Conservation (phyloP, 495 filamentous ascomycete genomes). For the Tuber magnatum region DNA sequence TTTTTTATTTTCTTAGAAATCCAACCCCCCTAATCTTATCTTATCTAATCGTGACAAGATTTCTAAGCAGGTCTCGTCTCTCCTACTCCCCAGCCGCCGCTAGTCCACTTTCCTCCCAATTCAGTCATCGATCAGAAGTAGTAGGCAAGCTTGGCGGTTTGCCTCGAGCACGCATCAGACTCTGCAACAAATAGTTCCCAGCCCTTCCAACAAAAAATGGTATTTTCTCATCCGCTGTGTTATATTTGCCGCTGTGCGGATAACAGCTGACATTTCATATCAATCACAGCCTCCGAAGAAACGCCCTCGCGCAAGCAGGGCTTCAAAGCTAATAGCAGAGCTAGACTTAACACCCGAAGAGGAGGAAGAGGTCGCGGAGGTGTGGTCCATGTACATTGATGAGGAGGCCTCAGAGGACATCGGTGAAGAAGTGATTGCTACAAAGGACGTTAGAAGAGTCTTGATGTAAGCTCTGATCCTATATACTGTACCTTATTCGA, state of each 20-base stretch:
- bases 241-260: neutral
- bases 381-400: constrained; percentile 73
- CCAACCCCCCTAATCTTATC: constrained; percentile 35
- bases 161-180: neutral
- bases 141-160: neutral
- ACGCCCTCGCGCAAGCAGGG: constrained; percentile 1
- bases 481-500: neutral
- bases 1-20: constrained; percentile 17
- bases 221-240: neutral
- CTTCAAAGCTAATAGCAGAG: constrained; percentile 79
- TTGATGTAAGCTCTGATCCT: constrained; percentile 56
- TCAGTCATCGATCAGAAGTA: neutral
- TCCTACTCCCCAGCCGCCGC: no score
- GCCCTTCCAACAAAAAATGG: neutral
- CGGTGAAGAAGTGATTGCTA: constrained; percentile 56
- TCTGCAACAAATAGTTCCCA: neutral
- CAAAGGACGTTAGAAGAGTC: constrained; percentile 71
- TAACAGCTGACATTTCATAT: neutral
- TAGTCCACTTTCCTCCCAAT: neutral
- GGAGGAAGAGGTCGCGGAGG: constrained; percentile 84
- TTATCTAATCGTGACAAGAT: constrained; percentile 29
- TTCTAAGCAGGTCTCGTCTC: constrained; percentile 19
- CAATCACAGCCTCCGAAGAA: neutral
- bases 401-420: constrained; percentile 61
- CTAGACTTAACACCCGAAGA: constrained; percentile 74